Base-by-base conservation (phyloP, 805 yeast species). In the Candida adriatica region DNA sequence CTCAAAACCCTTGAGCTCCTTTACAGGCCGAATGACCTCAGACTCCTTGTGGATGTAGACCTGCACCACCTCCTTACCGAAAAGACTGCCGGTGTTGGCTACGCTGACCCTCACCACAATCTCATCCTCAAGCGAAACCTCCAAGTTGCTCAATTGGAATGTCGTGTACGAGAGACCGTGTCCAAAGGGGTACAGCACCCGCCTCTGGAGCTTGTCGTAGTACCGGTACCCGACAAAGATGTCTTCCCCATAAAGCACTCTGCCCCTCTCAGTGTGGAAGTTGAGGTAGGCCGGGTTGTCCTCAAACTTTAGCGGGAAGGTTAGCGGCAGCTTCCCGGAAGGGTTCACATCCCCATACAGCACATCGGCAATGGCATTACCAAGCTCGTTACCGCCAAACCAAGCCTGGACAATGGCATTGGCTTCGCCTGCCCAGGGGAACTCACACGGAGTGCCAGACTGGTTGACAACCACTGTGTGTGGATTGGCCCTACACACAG, bases 241-340 rank as follows among this genome's bases (percentile, higher is more conserved):
- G 46, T 75, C 81, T 50, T 78, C 85, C 37, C 83, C 81, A 43
- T 77, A 78, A 34, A 68, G 45, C 19, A 67, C 72, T 31, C 66
- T 55, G 26, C 81, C 80, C 45, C 63, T 62, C 45, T 67, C 68
- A 8, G 75, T 58, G 19, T 58, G 56, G 57, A 58, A 73, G 54
- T 66, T 72, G 45, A 72, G 53, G 52, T 50, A 75, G 0, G 79
- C 64, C 9, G 82, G 81, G 40, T 68, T 73, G 51, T 75, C 79
- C 42, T 68, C 63, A 28, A 61, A 43, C 39, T 53, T 61, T 33
- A 58, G 48, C 21, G 82, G 81, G 66, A 68, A 74, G 5, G 79
- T 57, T 39, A 75, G 48, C 3, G 79, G 57, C 33, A 75, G 56
- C 47, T 73, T 75, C 29, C 80, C 84, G 36, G 68, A 58, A 18